Evolutionary conservation across 2,329 filamentous ascomycete genomes (phyloP).

Genomic region (Aaosphaeria pasadenensis): DNA sequence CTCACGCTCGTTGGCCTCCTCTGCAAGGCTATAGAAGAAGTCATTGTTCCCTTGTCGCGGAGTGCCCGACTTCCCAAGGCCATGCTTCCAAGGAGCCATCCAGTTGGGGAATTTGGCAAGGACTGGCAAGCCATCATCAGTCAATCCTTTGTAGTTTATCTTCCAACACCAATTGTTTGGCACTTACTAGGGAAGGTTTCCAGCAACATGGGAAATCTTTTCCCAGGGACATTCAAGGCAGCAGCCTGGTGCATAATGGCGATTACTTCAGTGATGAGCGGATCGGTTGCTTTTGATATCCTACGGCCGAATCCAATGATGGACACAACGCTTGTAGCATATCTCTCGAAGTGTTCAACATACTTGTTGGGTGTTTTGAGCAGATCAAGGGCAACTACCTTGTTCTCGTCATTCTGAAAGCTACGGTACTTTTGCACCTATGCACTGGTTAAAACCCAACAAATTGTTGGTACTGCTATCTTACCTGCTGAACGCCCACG

Average conservation of each 20-base stretch:
- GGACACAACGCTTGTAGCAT: constrained; percentile 53
- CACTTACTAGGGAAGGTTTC: constrained; percentile 50
- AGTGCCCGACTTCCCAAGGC: constrained; percentile 4
- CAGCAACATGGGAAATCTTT: constrained; percentile 57
- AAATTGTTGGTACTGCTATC: neutral
- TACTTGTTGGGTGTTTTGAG: constrained; percentile 46
- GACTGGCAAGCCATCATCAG: neutral
- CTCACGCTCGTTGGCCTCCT: constrained; percentile 4
- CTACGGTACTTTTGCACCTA: constrained; percentile 49
- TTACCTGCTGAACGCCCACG: constrained; percentile 33
- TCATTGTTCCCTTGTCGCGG: constrained; percentile 3
- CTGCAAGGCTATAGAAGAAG: constrained; percentile 9
- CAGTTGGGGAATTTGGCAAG: constrained; percentile 8
- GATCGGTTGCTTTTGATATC: constrained; percentile 50
- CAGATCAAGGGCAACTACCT: constrained; percentile 49
- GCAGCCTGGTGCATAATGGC: constrained; percentile 57
- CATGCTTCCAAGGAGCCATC: constrained; percentile 12
- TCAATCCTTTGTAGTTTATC: neutral
- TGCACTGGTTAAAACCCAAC: too few species aligned
- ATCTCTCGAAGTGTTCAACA: constrained; percentile 54
- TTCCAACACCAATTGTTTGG: neutral
- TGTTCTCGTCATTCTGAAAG: constrained; percentile 56
- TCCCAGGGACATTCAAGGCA: constrained; percentile 49
- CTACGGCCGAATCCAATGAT: constrained; percentile 58
- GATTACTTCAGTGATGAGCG: constrained; percentile 60